Conservation (phyloP, 306 rosid species). For the barrel medic (Medicago truncatula) region MtrunA17r5.0-ANR NC_053046.1:15808501-15809000, state of each 20-base stretch:
- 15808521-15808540: neutral
- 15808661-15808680: neutral
- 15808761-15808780: too few relatives aligned
- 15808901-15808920: too few relatives aligned
- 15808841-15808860: too few relatives aligned
- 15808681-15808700: neutral
- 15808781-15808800: neutral
- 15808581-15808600: neutral
- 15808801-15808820: too few relatives aligned
- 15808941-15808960: too few relatives aligned
- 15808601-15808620: neutral
- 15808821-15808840: too few relatives aligned
- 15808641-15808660: slow-evolving; percentile 1
- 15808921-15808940: too few relatives aligned
- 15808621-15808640: neutral
- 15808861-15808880: too few relatives aligned
- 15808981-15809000: too few relatives aligned
- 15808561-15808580: neutral
- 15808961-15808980: too few relatives aligned
- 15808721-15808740: slow-evolving; percentile 6
- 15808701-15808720: neutral
- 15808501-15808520: neutral
- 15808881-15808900: too few relatives aligned
- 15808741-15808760: too few relatives aligned
- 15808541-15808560: neutral